Evolutionary conservation across 2,329 filamentous ascomycete species (phyloP), one percentile per base, ranked within the genome.

Genomic region (Lachnellula subtilissima): DNA sequence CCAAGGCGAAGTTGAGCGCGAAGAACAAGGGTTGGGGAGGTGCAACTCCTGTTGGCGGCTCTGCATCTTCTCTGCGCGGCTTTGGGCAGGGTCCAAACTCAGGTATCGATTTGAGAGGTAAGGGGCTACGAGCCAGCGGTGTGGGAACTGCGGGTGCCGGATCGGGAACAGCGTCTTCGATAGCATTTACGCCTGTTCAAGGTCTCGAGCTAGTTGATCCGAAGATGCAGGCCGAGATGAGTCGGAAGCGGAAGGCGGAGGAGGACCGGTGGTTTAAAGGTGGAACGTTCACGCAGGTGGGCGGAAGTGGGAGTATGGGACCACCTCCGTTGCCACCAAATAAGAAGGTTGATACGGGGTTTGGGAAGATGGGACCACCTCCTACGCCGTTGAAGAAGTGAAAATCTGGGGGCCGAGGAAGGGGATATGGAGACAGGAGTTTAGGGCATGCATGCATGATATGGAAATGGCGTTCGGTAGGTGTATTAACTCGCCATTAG

Each of bases 201-300:
- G 94, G 94, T 2, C 79, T 99, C 40, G 93, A 99, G 75, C 81
- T 99, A 12, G 92, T 97, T 6, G 93, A 97, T 71, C 94, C 94
- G 22, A 96, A 94, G 76, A 84, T 89, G 55, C 86, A 91, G 64
- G 89, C 90, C 7, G 91, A 97, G 75, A 81, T 96, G 71, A 91
- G 82, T 69, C 82, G 91, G 65, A 97, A 97, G 77, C 80, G 91
- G 61, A 95, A 96, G 71, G 92, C 91, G 0, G 94, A 97, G 61
- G 91, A 96, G 70, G 93, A 97, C 70, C 80, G 91, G 39, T 99
- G 91, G 87, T 99, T 99, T 78, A 96, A 94, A 73, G 89, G 91
- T 48, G 94, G 94, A n/a, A 92, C 90, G 0, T 99, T 99, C 69
- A 97, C 94, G 8, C 92, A 97, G 71, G 82, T 96, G 54, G 85